Conservation (phyloP, 1,284 basidiomycete species). For the Inonotus obliquus region DNA sequence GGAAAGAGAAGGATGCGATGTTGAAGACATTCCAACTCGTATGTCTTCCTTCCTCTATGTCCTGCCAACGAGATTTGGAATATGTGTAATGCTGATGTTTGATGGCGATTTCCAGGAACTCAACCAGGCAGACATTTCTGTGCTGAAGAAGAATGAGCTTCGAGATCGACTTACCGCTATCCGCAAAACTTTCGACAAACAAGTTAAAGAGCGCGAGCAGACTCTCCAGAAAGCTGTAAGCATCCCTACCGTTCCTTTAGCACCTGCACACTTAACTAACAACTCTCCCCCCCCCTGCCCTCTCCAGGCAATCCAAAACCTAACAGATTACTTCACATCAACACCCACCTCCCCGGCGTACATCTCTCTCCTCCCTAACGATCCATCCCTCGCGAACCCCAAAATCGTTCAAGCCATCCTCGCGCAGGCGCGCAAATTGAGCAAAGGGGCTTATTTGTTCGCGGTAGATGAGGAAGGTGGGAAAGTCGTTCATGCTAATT, state of each 20-base stretch:
- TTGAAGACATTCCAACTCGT: conserved; percentile 82
- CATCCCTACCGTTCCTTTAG: conserved; percentile 10
- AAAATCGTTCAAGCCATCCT: conserved; percentile 81
- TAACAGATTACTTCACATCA: conserved; percentile 72
- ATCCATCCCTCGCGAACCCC: conserved; percentile 54
- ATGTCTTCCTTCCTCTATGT: conserved; percentile 26
- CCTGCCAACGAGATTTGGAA: background rate
- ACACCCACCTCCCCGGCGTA: conserved; percentile 68
- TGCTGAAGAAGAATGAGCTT: conserved; percentile 78
- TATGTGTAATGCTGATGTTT: background rate
- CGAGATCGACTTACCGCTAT: conserved; percentile 70
- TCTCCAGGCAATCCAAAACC: conserved; percentile 64
- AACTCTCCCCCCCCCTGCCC: conserved; percentile 27
- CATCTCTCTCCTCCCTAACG: conserved; percentile 66
- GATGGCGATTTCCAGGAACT: conserved; percentile 65
- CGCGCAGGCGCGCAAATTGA: conserved; percentile 72
- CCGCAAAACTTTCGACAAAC: conserved; percentile 83
- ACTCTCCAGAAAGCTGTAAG: conserved; percentile 76
- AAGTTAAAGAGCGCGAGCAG: conserved; percentile 78
- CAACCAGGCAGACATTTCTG: conserved; percentile 85
- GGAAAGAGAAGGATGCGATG: conserved; percentile 80
- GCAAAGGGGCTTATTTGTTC: conserved; percentile 88
- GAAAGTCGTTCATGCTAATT: conserved; percentile 86
- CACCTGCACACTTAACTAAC: background rate
- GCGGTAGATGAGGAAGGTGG: conserved; percentile 50